Base-by-base conservation (phyloP, 805 yeast species). In the Debaryomyces tyrocola region DNA sequence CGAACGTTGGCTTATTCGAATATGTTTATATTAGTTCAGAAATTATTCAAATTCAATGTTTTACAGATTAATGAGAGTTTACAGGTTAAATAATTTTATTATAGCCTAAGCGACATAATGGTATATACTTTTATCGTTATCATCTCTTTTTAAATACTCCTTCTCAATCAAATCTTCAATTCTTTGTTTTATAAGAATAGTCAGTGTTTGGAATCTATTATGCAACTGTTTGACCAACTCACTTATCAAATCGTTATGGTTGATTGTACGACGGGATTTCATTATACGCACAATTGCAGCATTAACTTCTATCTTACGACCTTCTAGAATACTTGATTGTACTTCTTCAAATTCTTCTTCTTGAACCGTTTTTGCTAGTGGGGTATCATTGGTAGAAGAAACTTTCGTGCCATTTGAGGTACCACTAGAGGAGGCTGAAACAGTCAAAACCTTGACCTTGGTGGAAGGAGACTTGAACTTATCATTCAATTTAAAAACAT, bases 221-320 rank as follows among this genome's bases (percentile, higher is more conserved):
- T 73, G 63, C 40, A 90, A 69, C 50, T 80, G 86, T 41, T 77
- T 75, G 18, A 84, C 74, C 4, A 83, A 80, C 54, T 84, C 90
- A 29, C 75, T 78, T n/a, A 87, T 69, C 44, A 90, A 70, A 34
- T 84, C 84, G 53, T 81, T 82, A 59, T 87, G 92, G 20, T 63
- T 70, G 45, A 85, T 54, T 0, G 74, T 65, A 54, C 82, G 84
- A 29, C 90, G 70, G 1, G 88, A 77, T 66, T 90, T 90, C 92
- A 90, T 84, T n/a, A 85, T 81, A 43, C 97, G 75, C 4, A 90
- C 96, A 46, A 90, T 78, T 0, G 95, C 94, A 1, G 97, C 96
- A 59, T 88, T 94, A 2, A 86, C 71, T 57, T 84, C 87, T 45
- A 76, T 74, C 48, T 80, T 75, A 47, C 96, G 74, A 4, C 89